Conservation (phyloP, 495 filamentous ascomycete species). For the Podospora pseudopauciseta region DNA sequence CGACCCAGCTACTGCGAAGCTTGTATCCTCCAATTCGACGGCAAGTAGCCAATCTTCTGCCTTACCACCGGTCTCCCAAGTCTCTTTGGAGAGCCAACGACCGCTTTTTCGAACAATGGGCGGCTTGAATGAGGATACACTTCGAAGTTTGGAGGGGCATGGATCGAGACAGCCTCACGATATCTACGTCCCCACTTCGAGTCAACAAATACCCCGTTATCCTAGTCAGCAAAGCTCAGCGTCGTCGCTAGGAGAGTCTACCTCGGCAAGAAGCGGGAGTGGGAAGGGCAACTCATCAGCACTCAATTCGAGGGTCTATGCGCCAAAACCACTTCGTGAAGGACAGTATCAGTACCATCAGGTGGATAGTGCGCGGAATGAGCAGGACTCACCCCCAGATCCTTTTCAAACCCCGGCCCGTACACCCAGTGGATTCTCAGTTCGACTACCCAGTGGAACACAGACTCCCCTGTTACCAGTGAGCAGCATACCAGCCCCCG, state of each 20-base stretch:
- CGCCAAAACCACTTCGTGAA: conserved; percentile 11
- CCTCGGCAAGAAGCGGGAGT: conserved; percentile 29
- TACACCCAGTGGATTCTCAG: conserved; percentile 28
- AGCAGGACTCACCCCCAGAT: conserved; percentile 18
- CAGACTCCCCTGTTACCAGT: conserved; percentile 3
- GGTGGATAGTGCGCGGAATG: conserved; percentile 15
- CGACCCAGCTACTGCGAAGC: conserved; percentile 26
- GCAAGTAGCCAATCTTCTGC: conserved; percentile 15
- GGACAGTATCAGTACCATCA: conserved; percentile 17
- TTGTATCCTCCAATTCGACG: conserved; percentile 30
- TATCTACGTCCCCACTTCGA: conserved; percentile 25
- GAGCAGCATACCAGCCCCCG: conserved; percentile 4
- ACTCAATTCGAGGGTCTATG: conserved; percentile 26
- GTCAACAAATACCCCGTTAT: conserved; percentile 16
- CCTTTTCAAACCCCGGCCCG: conserved; percentile 23
- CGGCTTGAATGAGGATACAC: conserved; percentile 35
- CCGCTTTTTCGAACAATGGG: conserved; percentile 13
- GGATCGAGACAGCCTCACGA: conserved; percentile 19
- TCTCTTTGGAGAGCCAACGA: conserved; percentile 13
- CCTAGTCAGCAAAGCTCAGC: conserved; percentile 32
- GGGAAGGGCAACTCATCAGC: conserved; percentile 26
- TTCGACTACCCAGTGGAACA: conserved; percentile 9
- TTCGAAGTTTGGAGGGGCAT: conserved; percentile 35
- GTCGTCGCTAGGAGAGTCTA: conserved; percentile 36
- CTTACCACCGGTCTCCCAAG: conserved; percentile 19